phyloP scores from a whole-genome alignment of 805 yeast genomes.

The Yarrowia porcina region DNA sequence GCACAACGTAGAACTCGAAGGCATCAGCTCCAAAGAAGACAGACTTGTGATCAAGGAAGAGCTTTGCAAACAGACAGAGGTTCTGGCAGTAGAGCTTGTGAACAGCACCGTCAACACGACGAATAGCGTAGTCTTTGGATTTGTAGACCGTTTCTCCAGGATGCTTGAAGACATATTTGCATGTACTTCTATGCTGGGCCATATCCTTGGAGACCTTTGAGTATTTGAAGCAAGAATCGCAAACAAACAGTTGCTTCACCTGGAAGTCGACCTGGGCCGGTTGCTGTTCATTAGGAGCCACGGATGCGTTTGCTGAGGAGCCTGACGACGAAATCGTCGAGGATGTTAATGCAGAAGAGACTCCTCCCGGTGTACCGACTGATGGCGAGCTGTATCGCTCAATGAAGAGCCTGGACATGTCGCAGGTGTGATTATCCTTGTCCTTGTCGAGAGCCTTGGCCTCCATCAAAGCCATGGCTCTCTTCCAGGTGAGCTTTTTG shows the following conservation, averaged over 20 bases:
- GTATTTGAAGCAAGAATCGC: slow-evolving; percentile 84
- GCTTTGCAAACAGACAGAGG: slow-evolving; percentile 77
- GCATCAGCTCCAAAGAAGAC: slow-evolving; percentile 74
- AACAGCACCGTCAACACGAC: slow-evolving; percentile 64
- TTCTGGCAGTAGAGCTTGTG: slow-evolving; percentile 68
- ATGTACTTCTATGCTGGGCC: slow-evolving; percentile 45
- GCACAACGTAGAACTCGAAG: slow-evolving; percentile 69
- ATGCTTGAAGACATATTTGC: slow-evolving; percentile 34
- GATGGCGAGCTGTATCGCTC: slow-evolving; percentile 2
- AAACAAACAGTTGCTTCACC: slow-evolving; percentile 57
- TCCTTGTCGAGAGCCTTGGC: slow-evolving; percentile 38
- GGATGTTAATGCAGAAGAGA: slow-evolving; percentile 1
- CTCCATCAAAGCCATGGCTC: slow-evolving; percentile 39
- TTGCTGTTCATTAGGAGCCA: neutral
- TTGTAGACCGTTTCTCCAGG: slow-evolving; percentile 73
- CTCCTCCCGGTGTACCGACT: neutral
- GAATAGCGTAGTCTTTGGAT: slow-evolving; percentile 54
- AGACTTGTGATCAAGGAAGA: slow-evolving; percentile 86
- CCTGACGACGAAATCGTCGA: neutral
- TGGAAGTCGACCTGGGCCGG: slow-evolving; percentile 3
- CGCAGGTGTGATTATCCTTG: slow-evolving; percentile 21
- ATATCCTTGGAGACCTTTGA: slow-evolving; percentile 49
- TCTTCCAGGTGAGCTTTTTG: slow-evolving; percentile 20
- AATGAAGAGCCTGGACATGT: slow-evolving; percentile 11
- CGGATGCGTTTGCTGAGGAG: slow-evolving; percentile 3